Evolutionary conservation across 202 grass and related monocot genomes (phyloP).

Genomic region (Carex sylvatica): DNA sequence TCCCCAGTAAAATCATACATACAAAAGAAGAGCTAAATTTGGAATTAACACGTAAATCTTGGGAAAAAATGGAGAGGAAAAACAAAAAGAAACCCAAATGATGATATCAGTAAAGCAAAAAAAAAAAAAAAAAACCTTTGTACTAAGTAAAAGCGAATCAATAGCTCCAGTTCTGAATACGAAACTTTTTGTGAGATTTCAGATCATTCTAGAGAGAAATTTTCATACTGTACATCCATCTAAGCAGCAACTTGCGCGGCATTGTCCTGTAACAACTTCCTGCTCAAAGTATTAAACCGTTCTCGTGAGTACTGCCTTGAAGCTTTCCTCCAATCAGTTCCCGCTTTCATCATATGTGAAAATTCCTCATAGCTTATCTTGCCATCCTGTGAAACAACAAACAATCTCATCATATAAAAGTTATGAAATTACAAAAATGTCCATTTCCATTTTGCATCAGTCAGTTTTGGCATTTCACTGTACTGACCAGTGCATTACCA

Average conservation of each 20-base stretch:
- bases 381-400: slow-evolving; percentile 55
- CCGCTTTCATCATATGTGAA: slow-evolving; percentile 77
- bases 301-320: slow-evolving; percentile 85
- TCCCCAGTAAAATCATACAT: neutral
- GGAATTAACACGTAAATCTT: slow-evolving; percentile 6
- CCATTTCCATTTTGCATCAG: neutral
- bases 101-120: neutral
- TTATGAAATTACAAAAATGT: neutral
- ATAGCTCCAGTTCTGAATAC: neutral
- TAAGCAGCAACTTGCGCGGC: slow-evolving; percentile 29
- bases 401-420: neutral
- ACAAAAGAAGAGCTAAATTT: neutral
- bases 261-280: slow-evolving; percentile 61
- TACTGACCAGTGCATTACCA: neutral
- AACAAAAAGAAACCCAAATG: neutral
- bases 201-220: neutral
- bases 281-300: slow-evolving; percentile 74
- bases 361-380: slow-evolving; percentile 87
- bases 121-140: neutral
- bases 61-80: neutral
- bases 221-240: neutral
- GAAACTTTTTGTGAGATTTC: neutral
- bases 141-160: neutral
- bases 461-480: slow-evolving; percentile 1
- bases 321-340: slow-evolving; percentile 97